phyloP scores from a whole-genome alignment of 2,329 filamentous ascomycete genomes.

The Cladophialophora yegresii region DNA sequence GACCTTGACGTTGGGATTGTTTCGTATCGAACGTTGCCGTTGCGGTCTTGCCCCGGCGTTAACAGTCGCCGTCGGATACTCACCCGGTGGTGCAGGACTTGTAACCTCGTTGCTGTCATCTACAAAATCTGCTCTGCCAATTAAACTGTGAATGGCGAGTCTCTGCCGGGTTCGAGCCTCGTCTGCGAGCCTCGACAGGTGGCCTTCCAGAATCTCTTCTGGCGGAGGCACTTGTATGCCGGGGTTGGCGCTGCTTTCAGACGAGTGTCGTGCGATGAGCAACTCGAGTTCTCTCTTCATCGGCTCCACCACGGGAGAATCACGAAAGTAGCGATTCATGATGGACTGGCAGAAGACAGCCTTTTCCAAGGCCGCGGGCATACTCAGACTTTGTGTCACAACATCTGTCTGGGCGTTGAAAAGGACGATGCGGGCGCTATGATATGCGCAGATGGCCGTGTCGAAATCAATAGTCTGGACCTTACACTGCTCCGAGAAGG shows the following conservation, averaged over 20 bases:
- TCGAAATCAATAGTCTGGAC: conserved; percentile 24
- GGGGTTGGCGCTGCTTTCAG: conserved; percentile 1
- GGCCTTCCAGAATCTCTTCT: conserved; percentile 16
- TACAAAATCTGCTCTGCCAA: conserved; percentile 26
- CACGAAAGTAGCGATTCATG: conserved; percentile 21
- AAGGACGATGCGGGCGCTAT: conserved; percentile 25
- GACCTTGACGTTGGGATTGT: conserved; percentile 6
- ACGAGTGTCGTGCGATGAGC: conserved; percentile 17
- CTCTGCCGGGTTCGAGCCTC: conserved; percentile 22
- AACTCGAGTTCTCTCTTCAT: conserved; percentile 27
- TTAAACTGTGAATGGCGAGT: conserved; percentile 28
- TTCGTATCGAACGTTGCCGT: conserved; percentile 2
- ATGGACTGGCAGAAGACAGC: conserved; percentile 20
- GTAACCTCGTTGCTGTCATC: conserved; percentile 26
- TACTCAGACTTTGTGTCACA: conserved; percentile 16
- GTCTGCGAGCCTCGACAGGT: conserved; percentile 15
- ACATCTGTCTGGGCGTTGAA: conserved; percentile 20
- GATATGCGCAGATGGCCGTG: conserved; percentile 26
- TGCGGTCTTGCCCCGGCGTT: not conserved
- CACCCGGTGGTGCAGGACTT: conserved; percentile 10
- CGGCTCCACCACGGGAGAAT: conserved; percentile 23
- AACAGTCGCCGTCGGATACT: not conserved
- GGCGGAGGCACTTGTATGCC: conserved; percentile 11
- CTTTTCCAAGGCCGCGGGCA: conserved; percentile 19
- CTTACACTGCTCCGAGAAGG: conserved; percentile 23